These are phyloP conservation scores for Cladosporium cucumerinum DNA, from an alignment of 2,329 filamentous ascomycete genomes.

Conservation along the genomic window DNA sequence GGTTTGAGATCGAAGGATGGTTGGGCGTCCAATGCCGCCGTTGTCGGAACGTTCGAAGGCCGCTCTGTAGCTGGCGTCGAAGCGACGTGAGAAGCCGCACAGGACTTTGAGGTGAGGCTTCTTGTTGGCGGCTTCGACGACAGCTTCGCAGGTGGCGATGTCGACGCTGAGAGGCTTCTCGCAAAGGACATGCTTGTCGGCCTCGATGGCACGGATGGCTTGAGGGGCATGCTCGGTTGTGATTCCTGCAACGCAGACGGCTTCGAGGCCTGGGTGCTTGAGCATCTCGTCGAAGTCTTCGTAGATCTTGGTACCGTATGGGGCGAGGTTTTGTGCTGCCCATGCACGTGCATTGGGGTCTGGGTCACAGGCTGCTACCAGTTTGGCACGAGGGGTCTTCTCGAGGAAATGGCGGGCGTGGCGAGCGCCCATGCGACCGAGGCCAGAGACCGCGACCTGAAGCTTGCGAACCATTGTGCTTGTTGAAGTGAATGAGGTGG, in stretches of 20 bases:
- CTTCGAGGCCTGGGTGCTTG: conserved; percentile 52
- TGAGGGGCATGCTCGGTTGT: conserved; percentile 57
- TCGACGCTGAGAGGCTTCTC: conserved; percentile 47
- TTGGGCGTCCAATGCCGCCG: conserved; percentile 40
- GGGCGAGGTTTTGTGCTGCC: conserved; percentile 49
- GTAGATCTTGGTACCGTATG: conserved; percentile 53
- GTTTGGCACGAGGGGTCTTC: conserved; percentile 44
- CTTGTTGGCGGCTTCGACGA: conserved; percentile 37
- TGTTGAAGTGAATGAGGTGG: background rate
- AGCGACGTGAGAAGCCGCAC: conserved; percentile 45
- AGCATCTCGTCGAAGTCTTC: conserved; percentile 56
- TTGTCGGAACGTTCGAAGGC: conserved; percentile 35
- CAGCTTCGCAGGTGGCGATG: conserved; percentile 21
- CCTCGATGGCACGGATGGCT: conserved; percentile 54
- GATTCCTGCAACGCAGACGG: conserved; percentile 53
- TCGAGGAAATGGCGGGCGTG: conserved; percentile 48
- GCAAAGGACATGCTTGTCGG: conserved; percentile 54
- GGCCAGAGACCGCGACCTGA: conserved; percentile 45
- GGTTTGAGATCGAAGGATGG: conserved; percentile 43
- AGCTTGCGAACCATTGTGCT: conserved; percentile 38
- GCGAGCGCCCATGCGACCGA: conserved; percentile 50
- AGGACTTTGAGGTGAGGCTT: conserved; percentile 42
- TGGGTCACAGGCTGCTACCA: conserved; percentile 48
- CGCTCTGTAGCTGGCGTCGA: conserved; percentile 43
- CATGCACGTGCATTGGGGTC: conserved; percentile 44